phyloP scores from a whole-genome alignment of 139 green algal genomes.

The Asterochloris sp. region DNA sequence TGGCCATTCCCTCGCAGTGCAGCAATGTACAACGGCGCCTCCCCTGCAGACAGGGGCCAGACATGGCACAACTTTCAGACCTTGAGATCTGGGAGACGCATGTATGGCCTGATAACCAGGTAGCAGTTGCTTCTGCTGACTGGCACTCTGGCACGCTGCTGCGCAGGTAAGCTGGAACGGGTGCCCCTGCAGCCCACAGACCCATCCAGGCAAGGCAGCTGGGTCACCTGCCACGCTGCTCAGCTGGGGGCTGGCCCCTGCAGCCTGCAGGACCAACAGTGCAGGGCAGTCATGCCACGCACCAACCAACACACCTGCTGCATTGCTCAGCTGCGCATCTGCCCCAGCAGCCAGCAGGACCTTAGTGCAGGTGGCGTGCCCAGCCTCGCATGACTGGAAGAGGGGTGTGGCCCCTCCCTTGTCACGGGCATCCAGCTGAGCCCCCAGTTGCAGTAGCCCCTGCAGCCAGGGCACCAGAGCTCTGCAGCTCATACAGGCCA shows the following conservation, averaged over 20 bases:
- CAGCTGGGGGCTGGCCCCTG: too few relatives aligned
- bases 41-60: slow-evolving; percentile 7
- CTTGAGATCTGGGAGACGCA: too few relatives aligned
- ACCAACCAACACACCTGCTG: slow-evolving; percentile 17
- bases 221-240: too few relatives aligned
- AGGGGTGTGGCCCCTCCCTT: slow-evolving; percentile 59
- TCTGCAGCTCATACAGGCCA: not conserved
- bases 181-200: too few relatives aligned
- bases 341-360: slow-evolving; percentile 59
- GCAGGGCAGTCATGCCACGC: too few relatives aligned
- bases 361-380: slow-evolving; percentile 27
- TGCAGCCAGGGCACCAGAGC: not conserved
- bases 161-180: too few relatives aligned
- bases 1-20: slow-evolving; percentile 65
- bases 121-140: too few relatives aligned
- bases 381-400: slow-evolving; percentile 62
- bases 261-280: too few relatives aligned
- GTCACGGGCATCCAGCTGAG: slow-evolving; percentile 48
- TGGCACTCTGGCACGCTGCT: too few relatives aligned
- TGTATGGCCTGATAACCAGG: too few relatives aligned
- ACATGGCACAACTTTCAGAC: too few relatives aligned
- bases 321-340: slow-evolving; percentile 40
- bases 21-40: slow-evolving; percentile 88
- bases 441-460: slow-evolving; percentile 62
- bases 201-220: too few relatives aligned